phyloP scores from a whole-genome alignment of 768 basidiomycete species.

The Tricholoma terreum region DNA sequence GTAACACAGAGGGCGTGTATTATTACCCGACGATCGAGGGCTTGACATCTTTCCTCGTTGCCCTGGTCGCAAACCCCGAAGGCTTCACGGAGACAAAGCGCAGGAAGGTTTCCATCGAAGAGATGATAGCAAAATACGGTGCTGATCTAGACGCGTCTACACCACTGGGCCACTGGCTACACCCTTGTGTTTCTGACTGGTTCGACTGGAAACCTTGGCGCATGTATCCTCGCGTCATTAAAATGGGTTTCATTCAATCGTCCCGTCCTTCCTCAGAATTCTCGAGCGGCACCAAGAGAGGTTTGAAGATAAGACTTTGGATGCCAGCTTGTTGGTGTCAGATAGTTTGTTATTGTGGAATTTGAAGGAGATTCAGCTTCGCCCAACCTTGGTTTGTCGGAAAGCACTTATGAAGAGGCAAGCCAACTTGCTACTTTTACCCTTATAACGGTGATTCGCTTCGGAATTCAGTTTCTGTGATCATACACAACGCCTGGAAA shows the following conservation, averaged over 20 bases:
- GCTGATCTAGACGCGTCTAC: constrained; percentile 11
- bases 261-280: constrained; percentile 11
- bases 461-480: constrained; percentile 26
- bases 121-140: constrained; percentile 40
- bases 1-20: constrained; percentile 31
- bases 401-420: constrained; percentile 19
- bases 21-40: constrained; percentile 23
- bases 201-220: constrained; percentile 20
- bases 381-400: constrained; percentile 27
- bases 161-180: no score
- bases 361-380: constrained; percentile 32
- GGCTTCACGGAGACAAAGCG: neutral
- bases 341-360: constrained; percentile 29
- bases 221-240: constrained; percentile 14
- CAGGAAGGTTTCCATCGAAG: constrained; percentile 14
- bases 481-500: constrained; percentile 45
- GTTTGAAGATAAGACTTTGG: constrained; percentile 27
- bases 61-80: constrained; percentile 8
- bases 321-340: constrained; percentile 21
- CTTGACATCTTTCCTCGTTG: constrained; percentile 20
- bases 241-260: constrained; percentile 12
- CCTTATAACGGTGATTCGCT: constrained; percentile 24
- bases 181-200: constrained; percentile 20
- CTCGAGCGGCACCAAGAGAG: constrained; percentile 15
- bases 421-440: constrained; percentile 7